Evolutionary conservation across 2,329 filamentous ascomycete species (phyloP).

Genomic region (Amauroascus niger): DNA sequence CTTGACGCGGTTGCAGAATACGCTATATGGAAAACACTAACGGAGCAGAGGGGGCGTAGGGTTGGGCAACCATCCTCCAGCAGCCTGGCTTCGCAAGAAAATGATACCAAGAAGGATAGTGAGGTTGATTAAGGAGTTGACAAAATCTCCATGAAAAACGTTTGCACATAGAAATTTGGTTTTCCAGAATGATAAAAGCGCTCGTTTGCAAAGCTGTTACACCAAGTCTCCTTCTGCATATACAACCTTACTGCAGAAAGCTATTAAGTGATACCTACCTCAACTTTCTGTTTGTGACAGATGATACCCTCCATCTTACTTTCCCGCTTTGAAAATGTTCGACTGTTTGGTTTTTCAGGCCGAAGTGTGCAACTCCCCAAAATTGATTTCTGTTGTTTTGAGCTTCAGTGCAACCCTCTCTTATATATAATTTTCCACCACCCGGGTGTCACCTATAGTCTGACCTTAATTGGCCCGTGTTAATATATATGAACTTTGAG

Average conservation of each 20-base stretch:
- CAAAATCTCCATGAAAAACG: not conserved
- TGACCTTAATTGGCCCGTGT: too few species aligned
- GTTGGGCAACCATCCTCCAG: not conserved
- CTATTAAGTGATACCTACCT: not conserved
- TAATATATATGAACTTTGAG: too few species aligned
- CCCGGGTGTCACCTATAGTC: not conserved
- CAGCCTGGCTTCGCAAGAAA: not conserved
- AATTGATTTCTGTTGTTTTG: not conserved
- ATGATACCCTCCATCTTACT: not conserved
- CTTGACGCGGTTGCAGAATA: constrained; percentile 68
- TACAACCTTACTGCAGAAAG: not conserved
- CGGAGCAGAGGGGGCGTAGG: constrained; percentile 7
- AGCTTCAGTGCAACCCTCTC: not conserved
- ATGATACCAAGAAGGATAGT: not conserved
- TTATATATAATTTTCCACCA: not conserved
- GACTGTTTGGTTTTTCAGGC: not conserved
- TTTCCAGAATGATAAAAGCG: not conserved
- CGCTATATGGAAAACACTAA: constrained; percentile 63
- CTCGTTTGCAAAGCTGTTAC: not conserved
- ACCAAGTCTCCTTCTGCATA: not conserved
- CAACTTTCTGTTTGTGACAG: not conserved
- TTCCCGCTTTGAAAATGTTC: not conserved
- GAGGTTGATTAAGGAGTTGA: not conserved
- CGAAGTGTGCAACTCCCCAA: not conserved
- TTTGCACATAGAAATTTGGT: not conserved